Evolutionary conservation across 495 filamentous ascomycete species (phyloP), one percentile per base, ranked within the genome.

Genomic region (Xylaria intraflava): DNA sequence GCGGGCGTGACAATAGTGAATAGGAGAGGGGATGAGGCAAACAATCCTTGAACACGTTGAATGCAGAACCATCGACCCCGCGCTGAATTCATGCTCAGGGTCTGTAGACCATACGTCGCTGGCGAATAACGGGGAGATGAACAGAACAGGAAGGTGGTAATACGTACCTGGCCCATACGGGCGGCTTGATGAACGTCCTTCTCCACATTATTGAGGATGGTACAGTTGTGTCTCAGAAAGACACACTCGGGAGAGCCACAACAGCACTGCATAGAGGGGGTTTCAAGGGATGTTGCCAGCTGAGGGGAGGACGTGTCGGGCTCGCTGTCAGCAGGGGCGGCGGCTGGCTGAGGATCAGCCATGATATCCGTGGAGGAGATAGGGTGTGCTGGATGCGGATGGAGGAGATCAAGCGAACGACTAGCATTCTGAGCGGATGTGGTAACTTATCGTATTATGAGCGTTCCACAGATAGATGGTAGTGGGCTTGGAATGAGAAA

Each of bases 101-200:
- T 29, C 27, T 29, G 4, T 29, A 4, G 27, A 4, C 27, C 9
- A 4, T 29, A 4, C 7, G 31, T 35, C 6, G 31, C 31, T 24
- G 45, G 35, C 7, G 24, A 33, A 41, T 10, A 22, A 23, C 24
- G 29, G 7, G 17, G 10, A 23, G 45, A 17, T 2, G 9, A 14
- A 29, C 9, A 17, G 17, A 22, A 50, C 17, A 42, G 20, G 38
- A 42, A 31, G 42, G 24, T 12, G 4, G 19, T 3, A 20, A 14
- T 26, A 44, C 78, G 52, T 71, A 94, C 92, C 87, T 96, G 87
- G 42, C 92, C 92, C 65, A 96, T 78, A 55, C 84, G 77, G 30
- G 90, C 92, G 11, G 92, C 92, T 23, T 81, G 87, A 52, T 81
- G 80, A 12, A 96, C 86, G 71, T 96, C 88, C 58, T 83, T 84